Base-by-base conservation (phyloP, 2,329 filamentous ascomycete genomes). In the Fusarium tjaetaba region DNA sequence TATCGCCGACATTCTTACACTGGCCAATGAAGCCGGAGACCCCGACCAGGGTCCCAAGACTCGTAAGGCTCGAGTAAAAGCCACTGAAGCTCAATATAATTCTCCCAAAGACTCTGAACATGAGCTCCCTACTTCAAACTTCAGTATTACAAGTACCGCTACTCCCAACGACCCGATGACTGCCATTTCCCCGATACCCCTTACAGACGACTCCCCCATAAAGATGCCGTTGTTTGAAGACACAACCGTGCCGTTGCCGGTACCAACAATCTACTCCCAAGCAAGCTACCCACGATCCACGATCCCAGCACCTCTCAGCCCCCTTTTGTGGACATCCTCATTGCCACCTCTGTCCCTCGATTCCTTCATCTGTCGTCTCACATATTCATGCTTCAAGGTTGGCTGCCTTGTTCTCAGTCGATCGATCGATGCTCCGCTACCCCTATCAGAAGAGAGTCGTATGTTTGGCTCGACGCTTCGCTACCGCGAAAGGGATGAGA, bases 381-480 rank as follows among this genome's bases (percentile, higher is more conserved):
- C 61, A 20, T 36, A 49, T n/a, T 36, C 36, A 36, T 61, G 42
- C 16, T 60, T 64, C 16, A 60, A 38, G 2, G 18, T 24, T 1
- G 61, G 61, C 16, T 48, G 56, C 4, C 55, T 42, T 14, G 34
- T 64, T 28, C 61, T 64, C 43, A 61, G 20, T 16, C 30, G 32
- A 30, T 61, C 55, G 1, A 41, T 32, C 7, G 13, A 61, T 16
- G 32, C 55, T 7, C 28, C 55, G 4, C 7, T 49, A 2, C 42
- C 43, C 1, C 24, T 48, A 4, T 28, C 61, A 7, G 61, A 61
- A 16, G 61, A 64, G 20, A 49, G 24, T 15, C 61, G 43, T 4
- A 64, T 64, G 24, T 64, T 64, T 43, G 61, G 55, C 2, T 61
- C 55, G 7, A 61, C 55, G 3, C 43, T 64, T 13, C 61, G 43